Evolutionary conservation across 768 basidiomycete species (phyloP), one percentile per base, ranked within the genome.

Genomic region (Flagelloscypha sp.): DNA sequence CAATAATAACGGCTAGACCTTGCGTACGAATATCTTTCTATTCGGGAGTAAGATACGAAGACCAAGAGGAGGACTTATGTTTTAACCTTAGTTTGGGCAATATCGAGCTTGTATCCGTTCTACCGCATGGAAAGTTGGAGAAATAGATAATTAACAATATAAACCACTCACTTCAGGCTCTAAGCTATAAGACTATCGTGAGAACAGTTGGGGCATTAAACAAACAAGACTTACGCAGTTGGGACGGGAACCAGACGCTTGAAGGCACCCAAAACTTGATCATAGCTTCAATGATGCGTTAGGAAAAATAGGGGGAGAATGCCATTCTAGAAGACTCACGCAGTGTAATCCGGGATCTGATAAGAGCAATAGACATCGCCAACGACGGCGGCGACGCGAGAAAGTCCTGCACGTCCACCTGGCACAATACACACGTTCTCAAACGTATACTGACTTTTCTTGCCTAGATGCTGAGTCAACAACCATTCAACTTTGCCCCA

Each of bases 401-500:
- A 85, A 43, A 97, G 69, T 8, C 92, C 92, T 2, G 92, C 70
- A 36, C 89, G 79, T 11, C 93, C 93, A 28, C 93, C 93, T 9
- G 93, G 93, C 1, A 95, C 92, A 47, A 97, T 94, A 49, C 86
- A 90, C 9, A 88, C 82, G 50, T 97, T 97, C 59, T 93, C 89
- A 45, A 68, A 84, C 1, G 88, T 92, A 55, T 95, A 97, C 46
- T 93, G 70, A 45, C 84, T 88, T 6, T 56, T 40, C 59, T 84
- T 93, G 30, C 76, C n/a, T n/a, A n/a, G n/a, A n/a, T n/a, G n/a
- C n/a, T n/a, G n/a, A n/a, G n/a, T n/a, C n/a, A n/a, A n/a, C n/a
- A n/a, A n/a, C n/a, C n/a, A n/a, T n/a, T n/a, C n/a, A n/a, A n/a
- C n/a, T n/a, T n/a, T n/a, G n/a, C n/a, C n/a, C n/a, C n/a, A n/a